A percentile compares a stretch with the other conserved stretches of the same genome.
Conservation (phyloP, 768 basidiomycete species). For the Macrocybe gigantea region DNA sequence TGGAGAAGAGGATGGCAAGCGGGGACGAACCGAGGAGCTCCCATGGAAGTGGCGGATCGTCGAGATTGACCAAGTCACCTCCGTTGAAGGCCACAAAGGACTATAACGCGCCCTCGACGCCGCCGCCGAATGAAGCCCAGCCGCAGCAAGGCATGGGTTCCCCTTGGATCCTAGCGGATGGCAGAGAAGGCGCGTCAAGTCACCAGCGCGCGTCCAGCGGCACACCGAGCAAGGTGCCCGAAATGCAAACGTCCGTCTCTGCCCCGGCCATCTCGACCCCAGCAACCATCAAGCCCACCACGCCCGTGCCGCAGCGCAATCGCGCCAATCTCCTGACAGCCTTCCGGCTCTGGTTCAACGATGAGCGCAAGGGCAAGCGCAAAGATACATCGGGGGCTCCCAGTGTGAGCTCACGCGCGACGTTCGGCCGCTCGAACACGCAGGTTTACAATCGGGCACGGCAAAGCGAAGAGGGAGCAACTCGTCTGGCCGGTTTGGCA, state of each 20-base stretch:
- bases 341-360: conserved; percentile 90
- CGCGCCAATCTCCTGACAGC: conserved; percentile 78
- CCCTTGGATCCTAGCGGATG: conserved; percentile 67
- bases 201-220: conserved; percentile 7
- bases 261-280: conserved; percentile 16
- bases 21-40: conserved; percentile 59
- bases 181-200: conserved; percentile 8
- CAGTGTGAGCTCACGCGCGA: neutral
- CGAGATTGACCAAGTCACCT: conserved; percentile 67
- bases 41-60: conserved; percentile 52
- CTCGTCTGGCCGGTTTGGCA: conserved; percentile 20
- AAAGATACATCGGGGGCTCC: conserved; percentile 37
- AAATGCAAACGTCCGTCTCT: conserved; percentile 17
- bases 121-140: conserved; percentile 40
- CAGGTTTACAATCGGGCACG: conserved; percentile 21
- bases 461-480: conserved; percentile 49
- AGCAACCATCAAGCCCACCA: conserved; percentile 1
- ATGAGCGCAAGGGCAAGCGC: conserved; percentile 84
- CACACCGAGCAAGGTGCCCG: neutral
- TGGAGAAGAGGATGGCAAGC: conserved; percentile 34
- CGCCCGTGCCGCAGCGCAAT: conserved; percentile 41
- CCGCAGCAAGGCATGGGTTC: conserved; percentile 44
- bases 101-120: conserved; percentile 39
- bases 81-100: conserved; percentile 49
- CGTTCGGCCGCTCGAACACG: conserved; percentile 4